Evolutionary conservation across 495 filamentous ascomycete genomes (phyloP), one percentile per base, ranked within the genome.

Genomic region (Cenococcum geophilum): DNA sequence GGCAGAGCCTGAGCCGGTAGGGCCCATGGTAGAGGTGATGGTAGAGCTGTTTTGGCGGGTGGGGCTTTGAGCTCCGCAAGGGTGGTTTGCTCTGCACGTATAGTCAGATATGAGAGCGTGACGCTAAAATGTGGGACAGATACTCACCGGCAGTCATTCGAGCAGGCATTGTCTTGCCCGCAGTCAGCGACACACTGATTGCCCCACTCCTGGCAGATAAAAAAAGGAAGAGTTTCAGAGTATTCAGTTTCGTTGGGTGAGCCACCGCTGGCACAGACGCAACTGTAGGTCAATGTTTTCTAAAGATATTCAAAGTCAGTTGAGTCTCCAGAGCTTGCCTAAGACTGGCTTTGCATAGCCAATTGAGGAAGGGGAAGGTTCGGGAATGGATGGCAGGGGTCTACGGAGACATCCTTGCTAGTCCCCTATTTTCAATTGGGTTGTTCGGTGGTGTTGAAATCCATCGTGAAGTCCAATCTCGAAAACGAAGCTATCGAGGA

Each of bases 161-260:
- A 76, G 69, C 89, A 95, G 37, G 63, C 35, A 60, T 80, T 83
- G 72, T 88, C 74, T 36, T 72, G 71, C 8, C 71, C 72, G 75
- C 91, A 95, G 56, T 64, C 74, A 8, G 63, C 67, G 2, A 88
- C 86, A 70, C 90, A 96, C 65, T 92, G 77, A 70, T 76, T 84
- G 66, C 83, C 85, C 74, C 80, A 81, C 71, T 87, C 80, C 14
- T 80, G 82, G 80, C 91, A 96, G 63, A 86, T 77, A 76, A 84
- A 91, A 81, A 87, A 96, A 8, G 91, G 89, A 32, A 96, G 81
- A 5, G 91, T 96, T 69, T 88, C 81, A 21, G 88, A 88, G 80
- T 88, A 96, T 71, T 95, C 80, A 65, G 87, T 82, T 22, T 88
- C 74, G 71, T 95, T 95, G 63, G 91, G 91, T 40, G 79, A 73